A percentile compares a stretch with the other conserved stretches of the same genome.
These are phyloP conservation scores for Wallacemonas rigidus DNA, from an alignment of 208 protist species.

Conservation along the genomic window DNA sequence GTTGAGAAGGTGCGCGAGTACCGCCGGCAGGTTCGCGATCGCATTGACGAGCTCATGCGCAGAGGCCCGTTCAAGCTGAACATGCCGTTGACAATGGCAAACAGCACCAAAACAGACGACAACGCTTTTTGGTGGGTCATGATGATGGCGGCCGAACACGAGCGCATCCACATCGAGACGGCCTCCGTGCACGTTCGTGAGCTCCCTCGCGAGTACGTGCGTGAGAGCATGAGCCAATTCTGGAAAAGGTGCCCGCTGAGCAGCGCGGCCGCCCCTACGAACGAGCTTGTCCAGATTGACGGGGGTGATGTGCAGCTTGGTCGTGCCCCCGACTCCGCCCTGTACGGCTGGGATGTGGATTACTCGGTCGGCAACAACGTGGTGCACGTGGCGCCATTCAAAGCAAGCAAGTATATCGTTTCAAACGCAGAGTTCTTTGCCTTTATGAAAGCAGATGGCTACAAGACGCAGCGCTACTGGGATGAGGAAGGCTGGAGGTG, in stretches of 20 bases:
- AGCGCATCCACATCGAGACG: slow-evolving; percentile 97
- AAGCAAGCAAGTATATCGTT: slow-evolving; percentile 93
- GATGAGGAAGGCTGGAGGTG: slow-evolving; percentile 97
- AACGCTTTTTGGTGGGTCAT: slow-evolving; percentile 93
- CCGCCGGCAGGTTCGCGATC: slow-evolving; percentile 78
- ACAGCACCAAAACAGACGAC: slow-evolving; percentile 73
- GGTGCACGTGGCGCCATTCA: slow-evolving; percentile 91
- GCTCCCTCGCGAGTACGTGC: slow-evolving; percentile 86
- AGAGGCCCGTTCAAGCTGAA: slow-evolving; percentile 69
- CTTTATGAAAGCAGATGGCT: slow-evolving; percentile 93
- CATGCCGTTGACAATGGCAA: slow-evolving; percentile 80
- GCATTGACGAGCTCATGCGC: slow-evolving; percentile 74
- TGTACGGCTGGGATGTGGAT: slow-evolving; percentile 97
- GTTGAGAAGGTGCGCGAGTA: slow-evolving; percentile 89
- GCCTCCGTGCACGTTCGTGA: slow-evolving; percentile 95
- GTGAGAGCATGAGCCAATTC: slow-evolving; percentile 50
- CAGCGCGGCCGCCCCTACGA: slow-evolving; percentile 54
- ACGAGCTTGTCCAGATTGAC: slow-evolving; percentile 78
- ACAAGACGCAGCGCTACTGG: slow-evolving; percentile 91
- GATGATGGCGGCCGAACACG: slow-evolving; percentile 96
- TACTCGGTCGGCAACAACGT: slow-evolving; percentile 81
- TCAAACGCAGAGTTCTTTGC: slow-evolving; percentile 95
- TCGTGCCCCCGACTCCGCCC: slow-evolving; percentile 55
- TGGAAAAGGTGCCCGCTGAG: slow-evolving; percentile 77
- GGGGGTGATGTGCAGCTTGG: slow-evolving; percentile 79